phyloP scores from a whole-genome alignment of 1,284 basidiomycete genomes.

The Ganoderma resinaceum region DNA sequence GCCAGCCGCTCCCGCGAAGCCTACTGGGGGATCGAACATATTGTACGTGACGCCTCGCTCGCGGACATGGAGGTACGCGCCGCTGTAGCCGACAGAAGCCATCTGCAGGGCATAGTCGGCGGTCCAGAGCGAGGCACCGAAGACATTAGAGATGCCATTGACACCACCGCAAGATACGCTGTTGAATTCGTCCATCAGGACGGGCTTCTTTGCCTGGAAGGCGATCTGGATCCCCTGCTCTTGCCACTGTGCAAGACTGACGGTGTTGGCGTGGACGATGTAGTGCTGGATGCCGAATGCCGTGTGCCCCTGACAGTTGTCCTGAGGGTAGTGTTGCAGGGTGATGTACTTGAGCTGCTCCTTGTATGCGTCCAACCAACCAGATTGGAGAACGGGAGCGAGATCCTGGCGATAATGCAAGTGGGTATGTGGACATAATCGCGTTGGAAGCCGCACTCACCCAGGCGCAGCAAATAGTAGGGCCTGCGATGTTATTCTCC shows the following conservation, averaged over 20 bases:
- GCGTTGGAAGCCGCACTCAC: conserved; percentile 35
- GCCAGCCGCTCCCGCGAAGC: conserved; percentile 42
- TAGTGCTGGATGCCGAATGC: conserved; percentile 41
- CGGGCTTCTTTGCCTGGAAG: conserved; percentile 38
- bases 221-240: conserved; percentile 43
- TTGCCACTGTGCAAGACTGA: conserved; percentile 52
- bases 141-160: conserved; percentile 64
- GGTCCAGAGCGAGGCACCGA: conserved; percentile 68
- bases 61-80: conserved; percentile 57
- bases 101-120: conserved; percentile 60
- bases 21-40: conserved; percentile 51
- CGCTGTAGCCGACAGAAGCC: conserved; percentile 54
- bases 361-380: conserved; percentile 47
- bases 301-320: conserved; percentile 36
- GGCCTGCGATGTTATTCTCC: conserved; percentile 51
- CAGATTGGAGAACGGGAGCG: conserved; percentile 48
- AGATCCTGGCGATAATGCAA: conserved; percentile 41
- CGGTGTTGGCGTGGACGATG: conserved; percentile 40
- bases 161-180: conserved; percentile 72
- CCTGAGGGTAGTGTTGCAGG: conserved; percentile 42
- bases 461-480: conserved; percentile 59
- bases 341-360: conserved; percentile 54
- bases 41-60: conserved; percentile 60
- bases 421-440: neutral
- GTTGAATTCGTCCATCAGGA: conserved; percentile 74